A percentile compares a stretch with the other conserved stretches of the same genome.
Evolutionary conservation across 176 grass and related monocot genomes (phyloP).

Genomic region (Cenchrus americanus): DNA sequence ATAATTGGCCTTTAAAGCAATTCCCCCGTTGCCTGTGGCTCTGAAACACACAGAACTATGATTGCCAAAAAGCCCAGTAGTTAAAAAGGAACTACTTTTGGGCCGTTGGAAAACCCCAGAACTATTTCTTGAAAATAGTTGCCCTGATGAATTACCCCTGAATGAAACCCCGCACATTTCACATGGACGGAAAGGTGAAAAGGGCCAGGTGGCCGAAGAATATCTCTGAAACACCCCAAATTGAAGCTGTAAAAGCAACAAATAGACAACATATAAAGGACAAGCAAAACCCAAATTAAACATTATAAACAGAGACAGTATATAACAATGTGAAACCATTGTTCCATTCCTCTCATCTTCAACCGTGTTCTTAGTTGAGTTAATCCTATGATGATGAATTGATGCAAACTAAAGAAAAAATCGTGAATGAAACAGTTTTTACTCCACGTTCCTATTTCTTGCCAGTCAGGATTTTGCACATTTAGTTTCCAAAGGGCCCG

Average conservation of each 20-base stretch:
- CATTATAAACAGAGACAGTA: background rate
- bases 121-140: slow-evolving; percentile 29
- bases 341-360: background rate
- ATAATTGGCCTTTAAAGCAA: slow-evolving; percentile 41
- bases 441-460: background rate
- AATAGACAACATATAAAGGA: background rate
- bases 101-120: slow-evolving; percentile 44
- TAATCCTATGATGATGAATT: background rate
- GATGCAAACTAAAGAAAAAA: background rate
- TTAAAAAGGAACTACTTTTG: slow-evolving; percentile 56
- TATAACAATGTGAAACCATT: background rate
- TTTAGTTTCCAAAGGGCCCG: background rate
- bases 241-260: slow-evolving; percentile 63
- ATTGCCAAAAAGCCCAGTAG: slow-evolving; percentile 49
- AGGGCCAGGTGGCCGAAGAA: slow-evolving; percentile 40
- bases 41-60: slow-evolving; percentile 21
- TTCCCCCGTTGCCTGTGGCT: slow-evolving; percentile 5
- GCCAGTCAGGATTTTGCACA: background rate
- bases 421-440: background rate
- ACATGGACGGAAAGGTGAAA: slow-evolving; percentile 39
- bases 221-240: slow-evolving; percentile 51
- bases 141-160: slow-evolving; percentile 46
- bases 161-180: slow-evolving; percentile 46
- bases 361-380: background rate
- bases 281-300: background rate